These are phyloP conservation scores for Spathaspora sp. DNA, from an alignment of 805 yeast species.

Conservation along the genomic window DNA sequence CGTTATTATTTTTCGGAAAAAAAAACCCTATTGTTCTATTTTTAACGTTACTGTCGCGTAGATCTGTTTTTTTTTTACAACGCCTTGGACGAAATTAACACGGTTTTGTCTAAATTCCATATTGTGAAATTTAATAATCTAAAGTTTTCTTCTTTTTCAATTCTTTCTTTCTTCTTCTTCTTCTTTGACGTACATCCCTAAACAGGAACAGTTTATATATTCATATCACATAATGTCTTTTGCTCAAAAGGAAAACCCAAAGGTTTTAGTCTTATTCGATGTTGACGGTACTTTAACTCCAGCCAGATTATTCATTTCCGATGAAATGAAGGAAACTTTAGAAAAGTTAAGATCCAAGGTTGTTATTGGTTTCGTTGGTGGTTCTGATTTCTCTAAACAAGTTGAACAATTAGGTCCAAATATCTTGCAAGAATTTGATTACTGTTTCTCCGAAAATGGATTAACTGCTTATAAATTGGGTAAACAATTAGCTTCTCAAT, in stretches of 20 bases:
- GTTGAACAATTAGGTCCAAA: conserved; percentile 89
- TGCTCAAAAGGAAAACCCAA: conserved; percentile 74
- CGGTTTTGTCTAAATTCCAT: neutral
- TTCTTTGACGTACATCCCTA: conserved; percentile 2
- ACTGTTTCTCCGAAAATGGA: conserved; percentile 96
- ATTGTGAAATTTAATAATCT: neutral
- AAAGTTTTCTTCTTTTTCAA: neutral
- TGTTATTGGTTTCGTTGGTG: conserved; percentile 97
- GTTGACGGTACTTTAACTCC: conserved; percentile 99
- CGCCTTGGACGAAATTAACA: neutral
- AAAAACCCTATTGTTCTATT: too few species aligned
- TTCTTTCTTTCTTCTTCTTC: neutral
- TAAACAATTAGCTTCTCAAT: conserved; percentile 82
- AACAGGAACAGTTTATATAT: neutral
- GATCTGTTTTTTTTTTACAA: neutral
- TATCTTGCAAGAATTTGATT: conserved; percentile 80
- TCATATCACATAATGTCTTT: conserved; percentile 48
- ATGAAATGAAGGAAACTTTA: conserved; percentile 74
- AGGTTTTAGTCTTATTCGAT: conserved; percentile 88
- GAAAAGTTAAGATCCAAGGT: conserved; percentile 81
- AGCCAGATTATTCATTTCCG: conserved; percentile 77
- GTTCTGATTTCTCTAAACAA: conserved; percentile 92
- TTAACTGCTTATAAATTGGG: conserved; percentile 95
- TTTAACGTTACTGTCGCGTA: neutral
- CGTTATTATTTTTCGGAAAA: neutral